phyloP scores from a whole-genome alignment of 306 rosid genomes.

The Castanea mollissima region DNA sequence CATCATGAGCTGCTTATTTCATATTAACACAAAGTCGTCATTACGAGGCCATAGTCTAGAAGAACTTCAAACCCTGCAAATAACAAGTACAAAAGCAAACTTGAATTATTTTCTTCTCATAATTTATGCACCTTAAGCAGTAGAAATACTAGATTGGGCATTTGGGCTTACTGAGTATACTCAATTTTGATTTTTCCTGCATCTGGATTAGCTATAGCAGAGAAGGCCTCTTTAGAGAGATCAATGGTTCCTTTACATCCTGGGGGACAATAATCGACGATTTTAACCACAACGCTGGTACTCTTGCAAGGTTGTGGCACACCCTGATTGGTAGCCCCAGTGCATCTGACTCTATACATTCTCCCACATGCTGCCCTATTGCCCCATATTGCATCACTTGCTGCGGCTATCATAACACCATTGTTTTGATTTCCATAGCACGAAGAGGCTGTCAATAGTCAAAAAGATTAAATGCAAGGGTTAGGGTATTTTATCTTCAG shows the following conservation, averaged over 20 bases:
- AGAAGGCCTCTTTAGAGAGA: constrained; percentile 27
- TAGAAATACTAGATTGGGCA: no score
- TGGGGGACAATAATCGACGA: constrained; percentile 24
- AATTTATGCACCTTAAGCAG: no score
- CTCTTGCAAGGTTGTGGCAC: constrained; percentile 17
- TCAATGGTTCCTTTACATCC: constrained; percentile 23
- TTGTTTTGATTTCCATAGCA: neutral
- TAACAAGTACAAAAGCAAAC: no score
- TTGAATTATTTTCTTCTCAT: no score
- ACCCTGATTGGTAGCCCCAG: constrained; percentile 9
- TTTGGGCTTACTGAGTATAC: constrained; percentile 6
- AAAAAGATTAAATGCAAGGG: no score
- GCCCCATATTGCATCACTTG: neutral
- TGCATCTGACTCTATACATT: neutral
- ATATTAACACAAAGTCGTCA: no score
- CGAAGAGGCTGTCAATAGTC: neutral
- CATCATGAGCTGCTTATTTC: no score
- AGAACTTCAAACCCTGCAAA: no score
- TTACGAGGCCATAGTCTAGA: no score
- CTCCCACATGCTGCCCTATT: constrained; percentile 17
- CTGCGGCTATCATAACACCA: neutral
- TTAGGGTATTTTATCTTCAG: no score
- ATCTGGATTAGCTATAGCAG: constrained; percentile 16
- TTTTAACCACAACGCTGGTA: constrained; percentile 6
- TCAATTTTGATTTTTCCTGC: constrained; percentile 24